A percentile compares a stretch with the other conserved stretches of the same genome.
These are phyloP conservation scores for Alectoria sarmentosa DNA, from an alignment of 495 filamentous ascomycete species.

Conservation along the genomic window DNA sequence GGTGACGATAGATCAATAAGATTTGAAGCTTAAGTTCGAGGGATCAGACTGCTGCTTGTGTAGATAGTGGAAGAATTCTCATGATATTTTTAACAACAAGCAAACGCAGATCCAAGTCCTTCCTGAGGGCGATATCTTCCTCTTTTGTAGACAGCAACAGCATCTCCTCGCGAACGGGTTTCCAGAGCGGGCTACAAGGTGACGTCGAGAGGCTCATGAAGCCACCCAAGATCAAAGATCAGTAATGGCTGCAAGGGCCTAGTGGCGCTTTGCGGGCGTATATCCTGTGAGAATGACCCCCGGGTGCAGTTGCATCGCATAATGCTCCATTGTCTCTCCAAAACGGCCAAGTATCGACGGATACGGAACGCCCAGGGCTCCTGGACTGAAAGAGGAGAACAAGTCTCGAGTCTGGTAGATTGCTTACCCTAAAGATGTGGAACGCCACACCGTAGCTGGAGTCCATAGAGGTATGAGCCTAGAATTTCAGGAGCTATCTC, in stretches of 20 bases:
- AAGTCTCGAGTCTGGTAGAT: neutral
- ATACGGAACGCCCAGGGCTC: neutral
- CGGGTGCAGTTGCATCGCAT: neutral
- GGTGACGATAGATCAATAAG: too few species aligned
- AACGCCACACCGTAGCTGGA: neutral
- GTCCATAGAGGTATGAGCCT: neutral
- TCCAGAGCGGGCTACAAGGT: neutral
- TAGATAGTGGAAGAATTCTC: too few species aligned
- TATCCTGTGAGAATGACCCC: neutral
- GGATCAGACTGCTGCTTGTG: neutral
- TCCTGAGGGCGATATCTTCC: too few species aligned
- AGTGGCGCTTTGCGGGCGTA: conserved; percentile 6
- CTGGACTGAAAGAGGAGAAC: neutral
- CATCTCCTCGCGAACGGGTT: neutral
- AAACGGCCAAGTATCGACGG: neutral
- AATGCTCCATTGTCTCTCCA: neutral
- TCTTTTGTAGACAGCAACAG: neutral
- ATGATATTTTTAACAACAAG: too few species aligned
- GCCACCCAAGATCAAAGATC: neutral
- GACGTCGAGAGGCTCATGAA: neutral
- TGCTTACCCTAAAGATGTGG: neutral
- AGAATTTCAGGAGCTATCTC: neutral
- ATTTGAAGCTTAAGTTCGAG: neutral
- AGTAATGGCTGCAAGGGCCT: neutral
- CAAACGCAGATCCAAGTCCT: too few species aligned